Conservation (phyloP, 805 yeast genomes). For the Candida golubevii region DNA sequence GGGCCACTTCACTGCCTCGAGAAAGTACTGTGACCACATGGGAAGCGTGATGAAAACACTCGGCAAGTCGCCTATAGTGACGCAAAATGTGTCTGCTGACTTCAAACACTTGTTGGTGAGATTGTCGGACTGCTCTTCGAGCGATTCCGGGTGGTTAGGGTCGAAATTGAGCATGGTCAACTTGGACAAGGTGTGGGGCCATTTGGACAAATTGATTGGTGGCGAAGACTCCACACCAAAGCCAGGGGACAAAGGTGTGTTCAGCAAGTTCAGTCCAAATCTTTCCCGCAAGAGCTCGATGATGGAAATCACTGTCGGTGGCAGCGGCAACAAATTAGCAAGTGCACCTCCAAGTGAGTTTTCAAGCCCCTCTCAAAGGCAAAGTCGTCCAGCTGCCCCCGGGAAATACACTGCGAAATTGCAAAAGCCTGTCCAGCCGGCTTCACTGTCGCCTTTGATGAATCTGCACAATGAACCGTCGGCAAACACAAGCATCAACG, state of each 20-base stretch:
- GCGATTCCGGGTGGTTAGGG: constrained; percentile 71
- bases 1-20: constrained; percentile 56
- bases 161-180: constrained; percentile 50
- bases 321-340: constrained; percentile 3
- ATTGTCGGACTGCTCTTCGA: constrained; percentile 38
- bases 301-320: constrained; percentile 24
- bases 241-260: constrained; percentile 49
- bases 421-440: background rate
- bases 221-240: constrained; percentile 54
- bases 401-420: constrained; percentile 2
- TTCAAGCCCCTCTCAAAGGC: constrained; percentile 10
- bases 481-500: background rate
- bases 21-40: constrained; percentile 56
- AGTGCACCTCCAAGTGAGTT: constrained; percentile 10
- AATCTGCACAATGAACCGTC: background rate
- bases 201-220: constrained; percentile 83
- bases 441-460: constrained; percentile 4
- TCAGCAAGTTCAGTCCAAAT: constrained; percentile 67
- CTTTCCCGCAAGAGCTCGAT: constrained; percentile 53
- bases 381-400: constrained; percentile 2
- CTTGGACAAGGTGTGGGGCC: constrained; percentile 85
- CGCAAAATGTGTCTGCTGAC: constrained; percentile 22
- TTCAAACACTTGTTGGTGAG: constrained; percentile 41
- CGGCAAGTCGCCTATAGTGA: constrained; percentile 31
- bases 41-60: constrained; percentile 26